phyloP scores from a whole-genome alignment of 345 rosid species.

The Durio zibethinus region DNA sequence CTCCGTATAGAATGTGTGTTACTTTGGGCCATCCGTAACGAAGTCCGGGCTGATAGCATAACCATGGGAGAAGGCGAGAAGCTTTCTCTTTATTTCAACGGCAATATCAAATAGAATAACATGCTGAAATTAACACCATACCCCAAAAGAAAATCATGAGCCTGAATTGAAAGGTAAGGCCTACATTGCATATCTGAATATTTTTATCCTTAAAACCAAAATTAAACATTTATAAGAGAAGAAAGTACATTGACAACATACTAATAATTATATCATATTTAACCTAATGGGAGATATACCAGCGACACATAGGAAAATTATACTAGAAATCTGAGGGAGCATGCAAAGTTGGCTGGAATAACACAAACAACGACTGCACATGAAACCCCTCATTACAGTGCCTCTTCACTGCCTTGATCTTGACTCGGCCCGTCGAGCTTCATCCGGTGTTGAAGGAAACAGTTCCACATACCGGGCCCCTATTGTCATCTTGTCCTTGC shows the following conservation, averaged over 20 bases:
- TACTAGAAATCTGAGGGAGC: neutral
- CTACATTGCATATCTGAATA: neutral
- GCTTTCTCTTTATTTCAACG: neutral
- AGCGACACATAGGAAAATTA: neutral
- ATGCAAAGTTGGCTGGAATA: neutral
- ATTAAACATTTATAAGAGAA: neutral
- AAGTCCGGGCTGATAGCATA: neutral
- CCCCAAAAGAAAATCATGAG: neutral
- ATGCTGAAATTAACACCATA: neutral
- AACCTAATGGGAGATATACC: neutral
- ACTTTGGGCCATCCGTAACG: neutral
- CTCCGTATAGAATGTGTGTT: too few relatives aligned
- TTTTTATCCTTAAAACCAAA: conserved; percentile 12
- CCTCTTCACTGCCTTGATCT: conserved; percentile 73
- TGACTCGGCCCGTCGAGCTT: conserved; percentile 85
- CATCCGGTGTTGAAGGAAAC: conserved; percentile 78
- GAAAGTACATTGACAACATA: neutral
- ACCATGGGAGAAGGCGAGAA: neutral
- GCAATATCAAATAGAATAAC: neutral
- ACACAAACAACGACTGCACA: neutral
- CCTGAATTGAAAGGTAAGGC: neutral
- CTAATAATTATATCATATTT: neutral
- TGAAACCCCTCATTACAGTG: neutral
- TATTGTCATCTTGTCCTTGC: conserved; percentile 84
- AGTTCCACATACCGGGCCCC: conserved; percentile 86